Base-by-base conservation (phyloP, 345 rosid species). In the Nasturtium officinale region DNA sequence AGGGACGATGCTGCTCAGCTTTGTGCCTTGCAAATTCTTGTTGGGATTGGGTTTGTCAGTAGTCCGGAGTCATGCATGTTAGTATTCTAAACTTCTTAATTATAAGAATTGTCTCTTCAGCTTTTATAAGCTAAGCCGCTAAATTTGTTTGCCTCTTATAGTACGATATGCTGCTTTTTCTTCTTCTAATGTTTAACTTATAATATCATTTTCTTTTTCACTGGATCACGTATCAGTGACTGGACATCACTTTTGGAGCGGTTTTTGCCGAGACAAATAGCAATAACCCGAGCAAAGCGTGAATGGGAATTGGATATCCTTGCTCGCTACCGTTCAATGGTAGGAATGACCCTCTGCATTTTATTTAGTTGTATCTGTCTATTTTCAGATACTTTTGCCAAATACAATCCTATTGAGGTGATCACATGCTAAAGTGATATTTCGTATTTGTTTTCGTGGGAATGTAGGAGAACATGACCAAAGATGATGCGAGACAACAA, bases 1-100 rank as follows among this genome's bases (percentile, higher is more conserved):
- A 89, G 97, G 82, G 99, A 95, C 79, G 97, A 88, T 86, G 97
- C 97, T 79, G 97, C 96, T 5, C 97, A 91, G 77, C 79, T 95
- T 70, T 95, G 96, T 71, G 99, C 97, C 26, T 80, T 95, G 80
- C 99, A 95, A 72, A 95, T 95, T 74, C 83, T 95, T 71, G 96
- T 88, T 69, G 99, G 91, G 67, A 86, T 91, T 80, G 99, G 99
- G 67, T 86, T 81, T 87, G 85, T 88, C 75, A 82, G 72, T 80
- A 88, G 79, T 76, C 97, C 97, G 10, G 97, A 95, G 83, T 82
- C 87, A 55, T 95, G 90, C 93, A 84, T 85, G 99, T 95, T 37
- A 82, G 96, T 86, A 40, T 48, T 65, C 30, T 15, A 2, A 10
- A 18, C 53, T 57, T 53, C 11, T 64, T 47, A 33, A 54, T 35